These are phyloP conservation scores for Colletotrichum tanaceti DNA, from an alignment of 2,329 filamentous ascomycete species.

Conservation along the genomic window DNA sequence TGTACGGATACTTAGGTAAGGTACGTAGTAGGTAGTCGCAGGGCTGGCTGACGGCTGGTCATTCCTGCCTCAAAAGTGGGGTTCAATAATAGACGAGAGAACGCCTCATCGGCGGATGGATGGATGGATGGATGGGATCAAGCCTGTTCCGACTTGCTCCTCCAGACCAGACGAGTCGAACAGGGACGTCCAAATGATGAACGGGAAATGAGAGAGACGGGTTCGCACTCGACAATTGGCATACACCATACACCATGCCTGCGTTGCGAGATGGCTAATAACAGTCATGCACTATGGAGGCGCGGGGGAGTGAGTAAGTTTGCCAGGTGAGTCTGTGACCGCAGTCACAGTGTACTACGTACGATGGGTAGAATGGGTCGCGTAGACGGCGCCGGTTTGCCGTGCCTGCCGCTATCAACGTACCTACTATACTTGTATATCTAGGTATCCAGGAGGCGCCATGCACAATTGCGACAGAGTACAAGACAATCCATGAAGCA, in stretches of 20 bases:
- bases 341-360: no score
- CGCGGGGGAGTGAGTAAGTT: not conserved
- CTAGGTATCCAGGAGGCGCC: not conserved
- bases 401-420: no score
- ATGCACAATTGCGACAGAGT: no score
- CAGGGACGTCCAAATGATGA: constrained; percentile 26
- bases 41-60: constrained; percentile 24
- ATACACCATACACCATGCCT: constrained; percentile 11
- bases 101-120: constrained; percentile 16
- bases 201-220: constrained; percentile 32
- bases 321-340: no score
- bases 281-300: constrained; percentile 23
- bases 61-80: no score
- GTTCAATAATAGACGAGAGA: constrained; percentile 25
- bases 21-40: no score
- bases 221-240: constrained; percentile 12
- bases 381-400: constrained; percentile 19
- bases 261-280: constrained; percentile 14
- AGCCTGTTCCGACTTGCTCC: not conserved
- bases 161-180: not conserved
- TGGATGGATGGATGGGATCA: constrained; percentile 4
- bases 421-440: no score
- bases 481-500: no score
- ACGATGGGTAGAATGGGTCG: no score
- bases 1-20: no score